These are phyloP conservation scores for Colletotrichum gigasporum DNA, from an alignment of 2,329 filamentous ascomycete genomes.

Conservation along the genomic window DNA sequence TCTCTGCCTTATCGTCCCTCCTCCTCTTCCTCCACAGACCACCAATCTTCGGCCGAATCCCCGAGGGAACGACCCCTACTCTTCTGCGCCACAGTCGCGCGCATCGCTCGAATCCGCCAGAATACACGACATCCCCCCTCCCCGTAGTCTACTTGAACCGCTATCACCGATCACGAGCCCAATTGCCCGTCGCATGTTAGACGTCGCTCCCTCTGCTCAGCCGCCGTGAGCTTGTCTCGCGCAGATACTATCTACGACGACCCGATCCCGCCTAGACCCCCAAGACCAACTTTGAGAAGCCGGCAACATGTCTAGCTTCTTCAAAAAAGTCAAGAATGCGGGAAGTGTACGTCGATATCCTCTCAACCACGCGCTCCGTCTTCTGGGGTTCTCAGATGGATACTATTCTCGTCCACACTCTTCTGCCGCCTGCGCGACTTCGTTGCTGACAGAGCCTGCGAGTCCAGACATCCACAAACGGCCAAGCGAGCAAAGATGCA, in stretches of 20 bases:
- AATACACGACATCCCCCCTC: conserved; percentile 12
- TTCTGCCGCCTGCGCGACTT: conserved; percentile 12
- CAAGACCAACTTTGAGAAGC: conserved; percentile 17
- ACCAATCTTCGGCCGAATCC: conserved; percentile 26
- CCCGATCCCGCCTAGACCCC: background rate
- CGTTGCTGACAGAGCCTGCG: conserved; percentile 36
- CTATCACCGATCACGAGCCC: background rate
- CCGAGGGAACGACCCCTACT: conserved; percentile 28
- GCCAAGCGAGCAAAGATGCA: conserved; percentile 55
- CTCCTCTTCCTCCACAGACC: conserved; percentile 25
- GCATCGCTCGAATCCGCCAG: conserved; percentile 9
- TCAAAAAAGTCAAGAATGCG: conserved; percentile 67
- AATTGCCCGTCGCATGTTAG: conserved; percentile 29
- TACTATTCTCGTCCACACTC: conserved; percentile 1
- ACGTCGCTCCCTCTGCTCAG: conserved; percentile 6
- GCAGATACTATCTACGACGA: conserved; percentile 38
- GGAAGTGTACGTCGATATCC: conserved; percentile 57
- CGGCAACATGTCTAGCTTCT: conserved; percentile 63
- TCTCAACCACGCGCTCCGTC: background rate
- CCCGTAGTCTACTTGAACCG: background rate
- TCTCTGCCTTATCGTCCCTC: conserved; percentile 11
- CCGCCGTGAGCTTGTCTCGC: conserved; percentile 45
- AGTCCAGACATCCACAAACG: conserved; percentile 54
- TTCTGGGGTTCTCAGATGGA: background rate
- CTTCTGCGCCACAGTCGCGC: conserved; percentile 24